Conservation (phyloP, 176 grass and related monocot species). For the Guadua angustifolia region DNA sequence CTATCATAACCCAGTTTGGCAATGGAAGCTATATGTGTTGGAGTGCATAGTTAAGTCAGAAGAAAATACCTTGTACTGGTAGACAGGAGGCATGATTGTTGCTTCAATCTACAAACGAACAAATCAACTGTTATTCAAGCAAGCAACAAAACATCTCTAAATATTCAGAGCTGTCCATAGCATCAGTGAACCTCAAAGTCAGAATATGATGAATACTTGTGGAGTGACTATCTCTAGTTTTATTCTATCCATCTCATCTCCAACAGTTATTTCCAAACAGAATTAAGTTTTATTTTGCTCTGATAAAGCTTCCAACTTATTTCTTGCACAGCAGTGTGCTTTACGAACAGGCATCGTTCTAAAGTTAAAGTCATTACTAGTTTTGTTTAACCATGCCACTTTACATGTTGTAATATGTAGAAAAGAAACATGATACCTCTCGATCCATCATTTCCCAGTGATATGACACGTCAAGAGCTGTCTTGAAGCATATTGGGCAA, state of each 20-base stretch:
- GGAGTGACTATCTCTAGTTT: not conserved
- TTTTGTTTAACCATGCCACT: not conserved
- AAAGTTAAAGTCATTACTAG: not conserved
- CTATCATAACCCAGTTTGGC: not conserved
- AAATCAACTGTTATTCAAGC: slow-evolving; percentile 38
- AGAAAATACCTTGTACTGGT: slow-evolving; percentile 82
- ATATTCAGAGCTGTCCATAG: slow-evolving; percentile 19
- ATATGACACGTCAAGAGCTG: slow-evolving; percentile 59
- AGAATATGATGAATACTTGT: slow-evolving; percentile 8
- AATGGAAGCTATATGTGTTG: not conserved
- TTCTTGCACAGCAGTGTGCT: slow-evolving; percentile 4
- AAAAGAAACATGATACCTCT: slow-evolving; percentile 66
- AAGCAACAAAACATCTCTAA: slow-evolving; percentile 11
- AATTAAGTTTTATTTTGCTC: not conserved
- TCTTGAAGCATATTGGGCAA: slow-evolving; percentile 93
- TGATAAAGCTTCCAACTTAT: not conserved
- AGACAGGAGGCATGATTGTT: slow-evolving; percentile 85
- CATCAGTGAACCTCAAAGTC: slow-evolving; percentile 16
- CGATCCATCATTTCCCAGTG: slow-evolving; percentile 75
- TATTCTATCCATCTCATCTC: not conserved
- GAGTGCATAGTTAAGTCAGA: slow-evolving; percentile 4
- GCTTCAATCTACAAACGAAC: slow-evolving; percentile 72
- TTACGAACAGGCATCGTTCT: slow-evolving; percentile 21
- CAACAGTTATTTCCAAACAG: not conserved
- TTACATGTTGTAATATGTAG: not conserved